A percentile compares a stretch with the other conserved stretches of the same genome.
Conservation (phyloP, 2,329 filamentous ascomycete genomes). For the Rachicladosporium sp. region DNA sequence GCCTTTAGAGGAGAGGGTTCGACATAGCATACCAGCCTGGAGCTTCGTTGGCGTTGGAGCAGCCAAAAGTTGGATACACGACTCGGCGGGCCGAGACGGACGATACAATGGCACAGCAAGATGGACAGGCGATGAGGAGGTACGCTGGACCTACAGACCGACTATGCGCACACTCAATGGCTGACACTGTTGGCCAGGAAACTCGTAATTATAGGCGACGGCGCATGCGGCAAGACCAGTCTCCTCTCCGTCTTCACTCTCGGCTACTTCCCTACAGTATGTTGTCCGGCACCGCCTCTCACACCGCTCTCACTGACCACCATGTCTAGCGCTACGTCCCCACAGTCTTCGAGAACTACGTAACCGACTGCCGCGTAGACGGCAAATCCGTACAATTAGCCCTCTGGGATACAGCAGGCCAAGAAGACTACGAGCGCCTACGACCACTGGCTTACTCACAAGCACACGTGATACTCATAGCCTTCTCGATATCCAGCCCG, state of each 20-base stretch:
- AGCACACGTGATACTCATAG: slow-evolving; percentile 93
- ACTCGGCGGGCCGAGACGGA: slow-evolving; percentile 6
- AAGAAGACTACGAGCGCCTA: slow-evolving; percentile 96
- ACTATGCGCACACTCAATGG: background rate
- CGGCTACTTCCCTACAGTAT: slow-evolving; percentile 92
- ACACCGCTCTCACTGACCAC: slow-evolving; percentile 8
- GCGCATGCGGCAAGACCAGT: slow-evolving; percentile 97
- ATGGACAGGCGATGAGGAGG: slow-evolving; percentile 28
- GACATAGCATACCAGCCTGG: no score
- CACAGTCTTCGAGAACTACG: slow-evolving; percentile 98
- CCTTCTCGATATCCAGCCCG: slow-evolving; percentile 86
- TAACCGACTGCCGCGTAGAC: slow-evolving; percentile 95
- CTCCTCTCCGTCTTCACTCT: slow-evolving; percentile 94
- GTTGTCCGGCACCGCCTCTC: background rate
- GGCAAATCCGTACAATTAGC: slow-evolving; percentile 97
- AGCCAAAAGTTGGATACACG: no score
- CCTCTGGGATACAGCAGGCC: slow-evolving; percentile 97
- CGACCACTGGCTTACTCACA: slow-evolving; percentile 92
- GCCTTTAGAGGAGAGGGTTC: no score
- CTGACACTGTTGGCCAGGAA: slow-evolving; percentile 48
- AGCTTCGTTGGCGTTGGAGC: no score
- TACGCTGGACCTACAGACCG: slow-evolving; percentile 8
- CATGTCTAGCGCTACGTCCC: slow-evolving; percentile 53
- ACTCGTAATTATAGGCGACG: slow-evolving; percentile 91
- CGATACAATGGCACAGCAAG: slow-evolving; percentile 24